Evolutionary conservation across 768 basidiomycete genomes (phyloP).

Genomic region (Xanthoconium purpureum): DNA sequence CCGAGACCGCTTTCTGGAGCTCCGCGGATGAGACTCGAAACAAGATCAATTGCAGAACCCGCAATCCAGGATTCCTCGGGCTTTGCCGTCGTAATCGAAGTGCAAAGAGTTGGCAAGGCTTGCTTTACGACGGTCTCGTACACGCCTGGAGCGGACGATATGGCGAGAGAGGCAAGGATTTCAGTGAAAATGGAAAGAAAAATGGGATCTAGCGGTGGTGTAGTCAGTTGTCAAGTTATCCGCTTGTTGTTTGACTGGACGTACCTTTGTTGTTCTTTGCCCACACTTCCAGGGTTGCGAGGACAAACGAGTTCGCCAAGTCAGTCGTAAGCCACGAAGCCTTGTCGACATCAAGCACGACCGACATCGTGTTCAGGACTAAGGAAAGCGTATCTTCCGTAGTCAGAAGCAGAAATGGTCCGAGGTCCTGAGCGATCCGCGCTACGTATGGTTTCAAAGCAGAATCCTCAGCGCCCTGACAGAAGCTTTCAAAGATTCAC

Average conservation of each 20-base stretch:
- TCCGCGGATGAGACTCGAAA: slow-evolving; percentile 68
- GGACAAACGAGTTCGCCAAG: slow-evolving; percentile 61
- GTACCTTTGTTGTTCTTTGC: slow-evolving; percentile 81
- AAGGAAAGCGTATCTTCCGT: slow-evolving; percentile 88
- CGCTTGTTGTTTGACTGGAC: neutral
- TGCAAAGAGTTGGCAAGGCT: slow-evolving; percentile 70
- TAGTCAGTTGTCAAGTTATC: neutral
- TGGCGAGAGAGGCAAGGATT: slow-evolving; percentile 67
- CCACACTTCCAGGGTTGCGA: slow-evolving; percentile 78
- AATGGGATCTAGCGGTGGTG: slow-evolving; percentile 67
- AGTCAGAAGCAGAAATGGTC: slow-evolving; percentile 76
- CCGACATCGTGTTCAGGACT: slow-evolving; percentile 81
- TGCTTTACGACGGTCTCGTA: slow-evolving; percentile 72
- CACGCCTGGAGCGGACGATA: slow-evolving; percentile 54
- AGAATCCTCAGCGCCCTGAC: slow-evolving; percentile 54
- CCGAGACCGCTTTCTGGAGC: slow-evolving; percentile 64
- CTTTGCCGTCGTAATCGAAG: slow-evolving; percentile 56
- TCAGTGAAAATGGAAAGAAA: slow-evolving; percentile 84
- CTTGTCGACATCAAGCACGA: slow-evolving; percentile 70
- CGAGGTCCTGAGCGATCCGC: slow-evolving; percentile 75
- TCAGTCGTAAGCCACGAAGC: slow-evolving; percentile 70
- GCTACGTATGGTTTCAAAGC: slow-evolving; percentile 62
- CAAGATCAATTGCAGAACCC: slow-evolving; percentile 78
- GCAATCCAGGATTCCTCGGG: slow-evolving; percentile 71
- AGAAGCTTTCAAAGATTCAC: slow-evolving; percentile 52